These are phyloP conservation scores for Parmelia sp. DNA, from an alignment of 495 filamentous ascomycete species.

Conservation along the genomic window DNA sequence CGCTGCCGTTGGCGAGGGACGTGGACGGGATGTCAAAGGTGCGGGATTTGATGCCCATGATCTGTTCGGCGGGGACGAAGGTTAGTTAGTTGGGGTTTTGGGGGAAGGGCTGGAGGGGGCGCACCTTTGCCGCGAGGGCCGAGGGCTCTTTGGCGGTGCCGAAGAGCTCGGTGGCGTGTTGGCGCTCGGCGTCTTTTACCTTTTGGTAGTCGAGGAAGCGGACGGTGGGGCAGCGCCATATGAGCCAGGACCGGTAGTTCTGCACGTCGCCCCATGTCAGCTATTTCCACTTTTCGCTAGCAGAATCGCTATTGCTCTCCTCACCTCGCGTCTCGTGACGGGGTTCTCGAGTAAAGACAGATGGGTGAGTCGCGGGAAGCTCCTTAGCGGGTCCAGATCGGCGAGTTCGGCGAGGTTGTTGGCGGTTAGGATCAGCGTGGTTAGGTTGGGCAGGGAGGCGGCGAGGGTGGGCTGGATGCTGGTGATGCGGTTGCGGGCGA, in stretches of 20 bases:
- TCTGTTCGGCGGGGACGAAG: conserved; percentile 37
- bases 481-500: conserved; percentile 81
- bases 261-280: conserved; percentile 31
- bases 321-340: conserved; percentile 86
- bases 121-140: conserved; percentile 66
- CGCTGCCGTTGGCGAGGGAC: conserved; percentile 35
- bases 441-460: conserved; percentile 67
- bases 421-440: conserved; percentile 67
- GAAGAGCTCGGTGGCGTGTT: conserved; percentile 70
- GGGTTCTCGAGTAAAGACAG: conserved; percentile 81
- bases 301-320: conserved; percentile 19
- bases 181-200: conserved; percentile 78
- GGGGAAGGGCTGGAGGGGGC: background rate
- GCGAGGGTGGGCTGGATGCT: conserved; percentile 70
- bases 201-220: conserved; percentile 92
- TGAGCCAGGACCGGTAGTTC: conserved; percentile 88
- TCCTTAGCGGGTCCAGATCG: conserved; percentile 78
- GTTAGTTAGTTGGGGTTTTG: background rate
- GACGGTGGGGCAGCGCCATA: conserved; percentile 77
- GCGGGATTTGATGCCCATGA: conserved; percentile 80
- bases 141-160: conserved; percentile 71
- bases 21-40: conserved; percentile 63
- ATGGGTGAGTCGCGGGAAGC: conserved; percentile 65
- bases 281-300: background rate
- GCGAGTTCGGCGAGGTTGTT: conserved; percentile 74